Percentiles rank a stretch among this genome's conserved stretches.
Conservation (phyloP, 1,284 basidiomycete genomes). For the Microstroma glucosiphilum region DNA sequence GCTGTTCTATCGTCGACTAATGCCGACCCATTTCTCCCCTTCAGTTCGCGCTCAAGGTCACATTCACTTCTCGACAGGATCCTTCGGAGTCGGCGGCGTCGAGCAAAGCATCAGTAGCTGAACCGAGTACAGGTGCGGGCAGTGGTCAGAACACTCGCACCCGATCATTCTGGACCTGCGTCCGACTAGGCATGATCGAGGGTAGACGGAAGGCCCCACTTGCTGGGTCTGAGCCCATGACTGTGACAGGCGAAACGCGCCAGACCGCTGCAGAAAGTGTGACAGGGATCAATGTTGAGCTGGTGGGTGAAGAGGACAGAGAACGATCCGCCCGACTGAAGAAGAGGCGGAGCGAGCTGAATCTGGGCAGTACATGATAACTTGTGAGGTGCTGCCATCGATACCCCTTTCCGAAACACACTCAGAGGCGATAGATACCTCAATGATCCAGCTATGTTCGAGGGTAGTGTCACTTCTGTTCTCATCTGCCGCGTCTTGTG, state of each 20-base stretch:
- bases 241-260: not conserved
- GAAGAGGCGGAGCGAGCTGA: conserved; percentile 11
- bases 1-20: not conserved
- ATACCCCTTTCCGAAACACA: too few relatives aligned
- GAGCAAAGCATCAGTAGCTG: not conserved
- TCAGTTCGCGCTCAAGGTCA: not conserved
- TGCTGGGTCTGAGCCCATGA: not conserved
- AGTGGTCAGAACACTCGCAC: not conserved
- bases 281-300: not conserved
- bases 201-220: not conserved
- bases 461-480: too few relatives aligned
- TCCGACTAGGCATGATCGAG: not conserved
- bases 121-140: not conserved
- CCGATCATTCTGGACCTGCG: not conserved
- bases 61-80: too few relatives aligned
- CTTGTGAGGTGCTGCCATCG: too few relatives aligned
- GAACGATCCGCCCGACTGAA: not conserved
- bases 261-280: not conserved
- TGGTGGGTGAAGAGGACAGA: not conserved
- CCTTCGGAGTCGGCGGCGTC: too few relatives aligned
- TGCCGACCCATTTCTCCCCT: not conserved
- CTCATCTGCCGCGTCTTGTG: too few relatives aligned
- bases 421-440: too few relatives aligned
- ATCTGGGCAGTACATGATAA: too few relatives aligned
- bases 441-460: too few relatives aligned